Base-by-base conservation (phyloP, 192 early-diverging fungal species). In the Coemansia sp. region DNA sequence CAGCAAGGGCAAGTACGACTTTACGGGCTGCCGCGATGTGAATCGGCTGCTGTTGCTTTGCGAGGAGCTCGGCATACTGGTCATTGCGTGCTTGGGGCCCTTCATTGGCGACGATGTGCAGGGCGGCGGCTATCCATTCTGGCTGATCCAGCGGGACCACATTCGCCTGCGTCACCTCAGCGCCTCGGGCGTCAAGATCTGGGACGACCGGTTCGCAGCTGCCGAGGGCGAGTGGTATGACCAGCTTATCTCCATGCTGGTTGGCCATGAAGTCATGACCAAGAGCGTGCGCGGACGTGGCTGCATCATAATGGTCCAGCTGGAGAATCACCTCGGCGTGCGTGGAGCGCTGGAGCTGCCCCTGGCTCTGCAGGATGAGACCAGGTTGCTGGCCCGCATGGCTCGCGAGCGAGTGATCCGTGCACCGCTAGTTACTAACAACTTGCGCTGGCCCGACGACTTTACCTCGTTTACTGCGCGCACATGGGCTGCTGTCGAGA, bases 361-460 rank as follows among this genome's bases (percentile, higher is more conserved):
- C 6, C 65, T 92, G 13, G 92, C 91, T 2, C 72, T 91, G 31
- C 86, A 86, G 56, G 92, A 95, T 71, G 91, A 95, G 60, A 94
- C 93, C 81, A 72, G 90, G 1, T 76, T 90, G 5, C 77, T 95
- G 52, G 85, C 88, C 14, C 88, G 91, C 58, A 86, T 87, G 63
- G 89, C 91, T 4, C 82, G 92, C 26, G 90, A 93, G 73, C 85
- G 86, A 41, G 83, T 86, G 3, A 89, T 93, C 20, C 89, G 86
- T 12, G 88, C 91, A 2, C 94, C 94, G 14, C 73, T 95, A n/a
- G 91, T 92, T 58, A 92, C 91, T 20, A 95, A 95, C 72, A 92
- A 95, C 52, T 65, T 68, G 34, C 31, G 14, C 47, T 81, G 73
- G 73, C 78, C 78, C 3, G 47, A 13, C 33, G 67, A 75, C 66